A percentile compares a stretch with the other conserved stretches of the same genome.
These are phyloP conservation scores for Urtica urens DNA, from an alignment of 306 rosid species.

Conservation along the genomic window DNA sequence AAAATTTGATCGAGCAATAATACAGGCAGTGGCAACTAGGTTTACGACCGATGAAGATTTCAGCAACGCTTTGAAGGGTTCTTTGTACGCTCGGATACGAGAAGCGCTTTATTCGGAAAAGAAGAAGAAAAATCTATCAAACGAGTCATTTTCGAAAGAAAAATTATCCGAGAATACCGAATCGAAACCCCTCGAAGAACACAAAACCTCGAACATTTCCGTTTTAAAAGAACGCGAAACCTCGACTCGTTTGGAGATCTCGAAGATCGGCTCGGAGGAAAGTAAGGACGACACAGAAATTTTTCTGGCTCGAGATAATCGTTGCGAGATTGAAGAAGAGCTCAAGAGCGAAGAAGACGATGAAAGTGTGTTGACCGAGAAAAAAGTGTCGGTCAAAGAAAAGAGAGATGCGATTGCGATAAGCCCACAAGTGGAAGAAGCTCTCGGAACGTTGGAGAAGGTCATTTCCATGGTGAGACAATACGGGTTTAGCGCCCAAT, in stretches of 20 bases:
- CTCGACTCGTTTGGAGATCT: conserved; percentile 14
- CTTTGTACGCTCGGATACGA: conserved; percentile 44
- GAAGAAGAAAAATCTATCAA: too few species aligned
- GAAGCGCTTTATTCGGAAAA: conserved; percentile 26
- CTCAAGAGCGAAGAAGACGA: conserved; percentile 28
- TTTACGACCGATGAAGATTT: conserved; percentile 41
- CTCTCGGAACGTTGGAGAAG: conserved; percentile 67
- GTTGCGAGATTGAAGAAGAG: conserved; percentile 64
- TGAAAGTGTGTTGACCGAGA: conserved; percentile 15
- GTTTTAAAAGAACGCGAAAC: conserved; percentile 16
- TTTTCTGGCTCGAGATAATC: conserved; percentile 14
- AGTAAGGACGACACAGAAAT: too few species aligned
- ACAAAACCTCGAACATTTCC: conserved; percentile 1
- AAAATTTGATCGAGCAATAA: too few species aligned
- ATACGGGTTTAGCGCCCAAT: conserved; percentile 28
- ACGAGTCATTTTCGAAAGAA: conserved; percentile 18
- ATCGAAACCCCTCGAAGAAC: conserved; percentile 22
- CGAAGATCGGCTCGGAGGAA: conserved; percentile 8
- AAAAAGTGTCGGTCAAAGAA: conserved; percentile 15
- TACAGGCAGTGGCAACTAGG: conserved; percentile 66
- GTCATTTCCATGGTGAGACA: conserved; percentile 41
- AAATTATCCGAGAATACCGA: conserved; percentile 17
- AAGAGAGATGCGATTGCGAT: conserved; percentile 27
- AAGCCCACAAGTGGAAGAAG: conserved; percentile 59
- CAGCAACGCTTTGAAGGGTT: conserved; percentile 45